These are phyloP conservation scores for Auxenochlorella pyrenoidosa DNA, from an alignment of 139 green algal species.

Conservation along the genomic window DNA sequence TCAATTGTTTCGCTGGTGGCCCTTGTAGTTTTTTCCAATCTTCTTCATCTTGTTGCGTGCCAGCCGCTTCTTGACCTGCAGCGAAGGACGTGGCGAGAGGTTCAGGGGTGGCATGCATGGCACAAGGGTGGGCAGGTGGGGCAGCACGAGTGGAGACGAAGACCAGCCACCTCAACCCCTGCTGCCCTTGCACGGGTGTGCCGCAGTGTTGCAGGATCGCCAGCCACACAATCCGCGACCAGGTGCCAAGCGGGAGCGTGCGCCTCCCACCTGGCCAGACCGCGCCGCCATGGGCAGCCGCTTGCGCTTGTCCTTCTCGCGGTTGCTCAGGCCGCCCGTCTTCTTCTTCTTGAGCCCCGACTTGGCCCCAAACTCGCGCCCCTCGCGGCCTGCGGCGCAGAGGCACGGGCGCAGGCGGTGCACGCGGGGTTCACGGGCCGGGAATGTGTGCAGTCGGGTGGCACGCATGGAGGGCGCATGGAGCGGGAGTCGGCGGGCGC, in stretches of 20 bases:
- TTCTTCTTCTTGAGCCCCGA: slow-evolving; percentile 81
- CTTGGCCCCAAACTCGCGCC: slow-evolving; percentile 80
- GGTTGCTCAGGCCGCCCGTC: slow-evolving; percentile 88
- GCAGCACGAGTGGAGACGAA: too few relatives aligned
- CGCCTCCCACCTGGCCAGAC: slow-evolving; percentile 65
- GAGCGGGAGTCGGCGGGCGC: too few relatives aligned
- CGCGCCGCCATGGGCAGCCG: slow-evolving; percentile 86
- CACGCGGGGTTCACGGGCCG: neutral
- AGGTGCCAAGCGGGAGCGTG: neutral
- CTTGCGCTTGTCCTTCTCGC: slow-evolving; percentile 93
- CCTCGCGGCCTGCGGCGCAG: slow-evolving; percentile 79
- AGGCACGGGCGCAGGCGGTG: neutral
- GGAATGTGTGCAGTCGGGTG: too few relatives aligned
- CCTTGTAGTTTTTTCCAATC: slow-evolving; percentile 83
- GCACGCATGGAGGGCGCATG: too few relatives aligned
- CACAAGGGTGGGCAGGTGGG: too few relatives aligned
- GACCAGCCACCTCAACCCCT: neutral
- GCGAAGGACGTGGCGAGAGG: too few relatives aligned
- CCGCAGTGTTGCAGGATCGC: neutral
- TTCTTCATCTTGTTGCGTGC: slow-evolving; percentile 23
- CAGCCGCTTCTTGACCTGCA: slow-evolving; percentile 39
- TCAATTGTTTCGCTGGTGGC: slow-evolving; percentile 47
- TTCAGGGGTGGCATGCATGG: too few relatives aligned
- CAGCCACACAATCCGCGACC: too few relatives aligned
- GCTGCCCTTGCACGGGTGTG: neutral